These are phyloP conservation scores for Laburnicola sp. DNA, from an alignment of 2,329 filamentous ascomycete species.

Conservation along the genomic window DNA sequence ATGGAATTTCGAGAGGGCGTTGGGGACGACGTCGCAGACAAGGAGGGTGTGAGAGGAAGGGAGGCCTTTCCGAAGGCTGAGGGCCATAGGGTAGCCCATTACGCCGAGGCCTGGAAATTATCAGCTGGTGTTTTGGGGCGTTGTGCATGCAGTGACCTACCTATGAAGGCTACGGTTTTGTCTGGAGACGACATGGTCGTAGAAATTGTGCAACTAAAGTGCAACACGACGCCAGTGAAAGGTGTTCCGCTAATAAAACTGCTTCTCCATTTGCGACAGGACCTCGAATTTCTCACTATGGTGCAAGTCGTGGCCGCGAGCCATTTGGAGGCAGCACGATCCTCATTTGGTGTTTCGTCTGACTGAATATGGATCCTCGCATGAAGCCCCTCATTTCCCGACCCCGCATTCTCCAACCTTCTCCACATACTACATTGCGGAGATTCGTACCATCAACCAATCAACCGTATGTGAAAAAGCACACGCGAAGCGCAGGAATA, in stretches of 20 bases:
- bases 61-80: slow-evolving; percentile 46
- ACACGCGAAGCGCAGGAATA: background rate
- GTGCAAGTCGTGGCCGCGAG: too few relatives aligned
- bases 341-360: background rate
- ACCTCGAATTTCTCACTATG: too few relatives aligned
- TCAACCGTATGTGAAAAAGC: background rate
- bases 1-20: slow-evolving; percentile 45
- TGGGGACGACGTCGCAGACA: slow-evolving; percentile 46
- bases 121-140: slow-evolving; percentile 6
- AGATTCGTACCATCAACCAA: background rate
- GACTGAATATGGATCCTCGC: background rate
- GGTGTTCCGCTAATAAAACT: background rate
- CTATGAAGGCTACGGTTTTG: slow-evolving; percentile 31
- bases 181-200: slow-evolving; percentile 22
- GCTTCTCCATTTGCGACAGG: too few relatives aligned
- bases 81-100: slow-evolving; percentile 50
- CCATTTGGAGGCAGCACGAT: background rate
- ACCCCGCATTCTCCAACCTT: slow-evolving; percentile 6
- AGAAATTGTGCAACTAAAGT: background rate
- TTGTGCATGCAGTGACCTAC: slow-evolving; percentile 7
- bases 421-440: slow-evolving; percentile 7
- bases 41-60: slow-evolving; percentile 35
- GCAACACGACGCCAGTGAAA: background rate
- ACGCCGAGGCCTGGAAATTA: slow-evolving; percentile 40
- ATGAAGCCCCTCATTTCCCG: background rate